A percentile compares a stretch with the other conserved stretches of the same genome.
Conservation (phyloP, 108 stramenopile genomes). For the Skeletonema grethae region DNA sequence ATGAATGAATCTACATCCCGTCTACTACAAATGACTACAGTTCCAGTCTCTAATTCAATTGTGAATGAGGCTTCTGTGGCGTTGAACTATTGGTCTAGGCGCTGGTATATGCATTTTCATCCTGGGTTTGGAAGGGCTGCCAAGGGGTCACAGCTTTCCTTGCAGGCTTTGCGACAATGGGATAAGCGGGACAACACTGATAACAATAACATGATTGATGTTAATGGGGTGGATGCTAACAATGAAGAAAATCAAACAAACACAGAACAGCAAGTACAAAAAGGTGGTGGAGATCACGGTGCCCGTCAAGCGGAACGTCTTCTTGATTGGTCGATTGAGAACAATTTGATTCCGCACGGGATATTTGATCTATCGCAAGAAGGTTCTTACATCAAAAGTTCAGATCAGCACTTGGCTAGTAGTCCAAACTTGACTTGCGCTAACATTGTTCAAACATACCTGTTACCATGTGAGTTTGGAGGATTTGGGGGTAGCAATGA, state of each 20-base stretch:
- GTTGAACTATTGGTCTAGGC: slow-evolving; percentile 36
- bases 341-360: slow-evolving; percentile 25
- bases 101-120: slow-evolving; percentile 55
- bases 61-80: slow-evolving; percentile 43
- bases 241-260: background rate
- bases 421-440: slow-evolving; percentile 35
- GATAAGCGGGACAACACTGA: background rate
- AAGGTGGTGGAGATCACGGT: slow-evolving; percentile 7
- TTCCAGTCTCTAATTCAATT: slow-evolving; percentile 23
- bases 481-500: slow-evolving; percentile 26
- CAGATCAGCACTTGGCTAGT: slow-evolving; percentile 4
- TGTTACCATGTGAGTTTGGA: slow-evolving; percentile 31
- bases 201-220: background rate
- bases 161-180: slow-evolving; percentile 22
- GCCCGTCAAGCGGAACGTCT: slow-evolving; percentile 35
- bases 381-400: background rate
- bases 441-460: slow-evolving; percentile 41
- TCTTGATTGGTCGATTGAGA: slow-evolving; percentile 38
- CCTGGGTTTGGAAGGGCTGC: slow-evolving; percentile 50
- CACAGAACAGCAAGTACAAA: background rate
- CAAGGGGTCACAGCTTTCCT: slow-evolving; percentile 36
- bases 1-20: slow-evolving; percentile 45
- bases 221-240: background rate
- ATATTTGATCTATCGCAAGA: slow-evolving; percentile 32
- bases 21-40: slow-evolving; percentile 18